Evolutionary conservation across 768 basidiomycete species (phyloP).

Genomic region (Boletus huronensis): DNA sequence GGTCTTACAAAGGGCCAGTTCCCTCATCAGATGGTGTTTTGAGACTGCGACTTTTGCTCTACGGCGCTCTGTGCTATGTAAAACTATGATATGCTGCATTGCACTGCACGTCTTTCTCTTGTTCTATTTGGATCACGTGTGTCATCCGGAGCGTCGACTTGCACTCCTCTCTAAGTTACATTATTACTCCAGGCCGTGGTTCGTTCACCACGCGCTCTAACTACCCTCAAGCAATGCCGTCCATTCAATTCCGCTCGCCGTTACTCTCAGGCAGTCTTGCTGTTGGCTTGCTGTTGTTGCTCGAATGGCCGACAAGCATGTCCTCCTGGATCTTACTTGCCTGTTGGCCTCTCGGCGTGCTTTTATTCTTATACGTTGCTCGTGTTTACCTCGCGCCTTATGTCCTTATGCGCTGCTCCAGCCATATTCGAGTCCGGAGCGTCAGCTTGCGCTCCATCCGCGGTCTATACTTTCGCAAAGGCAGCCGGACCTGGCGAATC

Average conservation of each 20-base stretch:
- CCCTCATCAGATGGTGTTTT: slow-evolving; percentile 94
- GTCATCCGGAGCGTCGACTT: no score
- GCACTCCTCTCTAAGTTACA: slow-evolving; percentile 5
- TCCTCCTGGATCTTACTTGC: slow-evolving; percentile 41
- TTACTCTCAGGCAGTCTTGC: slow-evolving; percentile 14
- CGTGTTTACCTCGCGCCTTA: slow-evolving; percentile 68
- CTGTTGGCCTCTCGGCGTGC: slow-evolving; percentile 49
- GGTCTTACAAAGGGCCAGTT: slow-evolving; percentile 96
- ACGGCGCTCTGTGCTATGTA: slow-evolving; percentile 17
- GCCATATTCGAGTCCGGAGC: slow-evolving; percentile 62
- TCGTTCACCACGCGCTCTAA: slow-evolving; percentile 2
- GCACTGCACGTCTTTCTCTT: slow-evolving; percentile 18
- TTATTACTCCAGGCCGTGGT: background rate
- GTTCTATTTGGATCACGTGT: slow-evolving; percentile 16
- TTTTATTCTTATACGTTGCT: slow-evolving; percentile 54
- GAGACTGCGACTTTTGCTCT: slow-evolving; percentile 27
- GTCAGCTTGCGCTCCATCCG: slow-evolving; percentile 76
- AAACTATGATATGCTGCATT: slow-evolving; percentile 24
- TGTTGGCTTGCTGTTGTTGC: slow-evolving; percentile 8
- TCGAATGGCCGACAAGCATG: slow-evolving; percentile 21
- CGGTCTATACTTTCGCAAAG: slow-evolving; percentile 64
- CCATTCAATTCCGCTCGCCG: background rate
- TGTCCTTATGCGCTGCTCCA: slow-evolving; percentile 55
- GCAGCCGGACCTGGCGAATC: slow-evolving; percentile 52
- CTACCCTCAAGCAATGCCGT: slow-evolving; percentile 5